A percentile compares a stretch with the other conserved stretches of the same genome.
phyloP scores from a whole-genome alignment of 371 early-diverging fungal species.

The Syncephalastrum sp. region DNA sequence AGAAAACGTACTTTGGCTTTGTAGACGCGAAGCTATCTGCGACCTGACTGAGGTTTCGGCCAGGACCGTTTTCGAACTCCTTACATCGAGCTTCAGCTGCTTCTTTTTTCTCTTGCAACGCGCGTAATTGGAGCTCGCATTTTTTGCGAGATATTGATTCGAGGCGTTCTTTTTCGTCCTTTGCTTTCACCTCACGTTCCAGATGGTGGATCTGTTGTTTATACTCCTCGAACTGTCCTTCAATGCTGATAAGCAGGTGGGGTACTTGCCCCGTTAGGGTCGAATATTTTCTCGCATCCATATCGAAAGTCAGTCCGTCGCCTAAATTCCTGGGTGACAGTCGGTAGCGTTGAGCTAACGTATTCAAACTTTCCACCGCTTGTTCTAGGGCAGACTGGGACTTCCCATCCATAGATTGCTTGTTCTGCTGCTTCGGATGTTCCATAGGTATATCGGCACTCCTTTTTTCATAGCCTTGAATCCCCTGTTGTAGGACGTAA shows the following conservation, averaged over 20 bases:
- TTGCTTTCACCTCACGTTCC: conserved; percentile 19
- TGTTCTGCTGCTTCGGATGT: too few relatives aligned
- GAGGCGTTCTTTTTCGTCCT: conserved; percentile 20
- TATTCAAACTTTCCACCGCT: too few relatives aligned
- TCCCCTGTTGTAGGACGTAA: conserved; percentile 55
- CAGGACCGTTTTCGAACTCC: conserved; percentile 9
- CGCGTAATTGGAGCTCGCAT: conserved; percentile 29
- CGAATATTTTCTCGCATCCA: too few relatives aligned
- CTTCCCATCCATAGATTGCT: too few relatives aligned
- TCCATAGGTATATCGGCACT: not conserved
- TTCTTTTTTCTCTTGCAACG: conserved; percentile 28
- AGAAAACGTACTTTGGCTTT: not conserved
- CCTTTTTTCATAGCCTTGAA: conserved; percentile 39
- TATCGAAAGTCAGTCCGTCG: too few relatives aligned
- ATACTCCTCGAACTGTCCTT: conserved; percentile 20
- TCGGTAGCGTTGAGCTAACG: too few relatives aligned
- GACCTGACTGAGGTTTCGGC: too few relatives aligned
- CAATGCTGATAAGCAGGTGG: conserved; percentile 13
- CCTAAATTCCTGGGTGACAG: too few relatives aligned
- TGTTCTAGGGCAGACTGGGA: too few relatives aligned
- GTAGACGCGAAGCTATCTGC: too few relatives aligned
- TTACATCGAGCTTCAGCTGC: conserved; percentile 19
- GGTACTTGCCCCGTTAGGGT: not conserved
- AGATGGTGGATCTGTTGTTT: conserved; percentile 17
- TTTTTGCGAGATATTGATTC: conserved; percentile 29